Evolutionary conservation across 352 stramenopile species (phyloP).

Genomic region (Peronospora farinosa): DNA sequence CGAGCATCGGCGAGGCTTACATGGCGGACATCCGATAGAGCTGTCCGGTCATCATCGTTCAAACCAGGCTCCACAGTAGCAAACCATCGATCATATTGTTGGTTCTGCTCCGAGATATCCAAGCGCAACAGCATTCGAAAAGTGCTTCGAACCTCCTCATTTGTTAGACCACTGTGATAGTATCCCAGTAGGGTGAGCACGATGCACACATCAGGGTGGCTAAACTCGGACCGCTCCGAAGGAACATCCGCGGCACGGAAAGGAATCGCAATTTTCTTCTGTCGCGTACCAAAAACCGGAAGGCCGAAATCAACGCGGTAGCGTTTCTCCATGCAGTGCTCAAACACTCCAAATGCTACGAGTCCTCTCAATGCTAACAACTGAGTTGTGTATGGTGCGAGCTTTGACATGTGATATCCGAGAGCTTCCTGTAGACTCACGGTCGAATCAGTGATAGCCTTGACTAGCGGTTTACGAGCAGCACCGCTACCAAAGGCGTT

Average conservation of each 20-base stretch:
- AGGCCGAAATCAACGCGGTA: conserved; percentile 81
- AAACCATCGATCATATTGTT: conserved; percentile 73
- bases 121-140: conserved; percentile 59
- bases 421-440: conserved; percentile 23
- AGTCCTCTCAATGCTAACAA: conserved; percentile 70
- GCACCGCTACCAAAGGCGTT: conserved; percentile 15
- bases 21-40: conserved; percentile 53
- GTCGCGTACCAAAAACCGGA: conserved; percentile 25
- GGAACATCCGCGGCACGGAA: conserved; percentile 83
- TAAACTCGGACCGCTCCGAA: conserved; percentile 80
- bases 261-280: conserved; percentile 77
- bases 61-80: conserved; percentile 8
- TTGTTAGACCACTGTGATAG: conserved; percentile 67
- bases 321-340: conserved; percentile 82
- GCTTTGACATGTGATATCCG: conserved; percentile 2
- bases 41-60: conserved; percentile 12
- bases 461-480: conserved; percentile 23
- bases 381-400: conserved; percentile 27
- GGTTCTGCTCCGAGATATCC: conserved; percentile 50
- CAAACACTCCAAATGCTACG: conserved; percentile 66
- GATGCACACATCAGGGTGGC: conserved; percentile 82
- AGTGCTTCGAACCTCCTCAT: conserved; percentile 40
- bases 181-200: conserved; percentile 81
- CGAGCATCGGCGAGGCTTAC: conserved; percentile 66
- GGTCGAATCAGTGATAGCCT: conserved; percentile 32